A percentile compares a stretch with the other conserved stretches of the same genome.
Evolutionary conservation across 2,329 filamentous ascomycete species (phyloP).

Genomic region (Atkinsonella texensis): DNA sequence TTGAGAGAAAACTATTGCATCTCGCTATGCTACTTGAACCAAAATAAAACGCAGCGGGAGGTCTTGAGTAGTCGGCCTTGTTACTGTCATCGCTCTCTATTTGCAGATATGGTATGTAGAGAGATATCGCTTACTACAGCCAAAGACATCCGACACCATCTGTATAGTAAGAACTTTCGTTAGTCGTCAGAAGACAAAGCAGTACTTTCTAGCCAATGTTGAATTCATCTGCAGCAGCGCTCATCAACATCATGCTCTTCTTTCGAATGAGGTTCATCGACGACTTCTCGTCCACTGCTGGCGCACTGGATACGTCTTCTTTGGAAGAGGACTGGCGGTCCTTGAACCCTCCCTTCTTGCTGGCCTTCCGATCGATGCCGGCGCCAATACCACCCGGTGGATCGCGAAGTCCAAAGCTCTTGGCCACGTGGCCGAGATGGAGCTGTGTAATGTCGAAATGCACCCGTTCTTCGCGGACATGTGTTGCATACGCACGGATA

Average conservation of each 20-base stretch:
- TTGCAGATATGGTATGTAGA: no score
- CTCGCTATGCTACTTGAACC: neutral
- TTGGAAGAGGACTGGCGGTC: slow-evolving; percentile 8
- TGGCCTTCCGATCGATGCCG: slow-evolving; percentile 35
- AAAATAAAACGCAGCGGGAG: neutral
- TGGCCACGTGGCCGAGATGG: slow-evolving; percentile 86
- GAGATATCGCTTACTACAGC: no score
- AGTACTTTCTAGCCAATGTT: slow-evolving; percentile 43
- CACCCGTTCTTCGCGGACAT: slow-evolving; percentile 69
- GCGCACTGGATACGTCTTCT: slow-evolving; percentile 7
- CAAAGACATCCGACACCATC: no score
- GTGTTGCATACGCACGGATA: slow-evolving; percentile 88
- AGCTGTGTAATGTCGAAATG: slow-evolving; percentile 89
- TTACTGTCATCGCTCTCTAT: no score
- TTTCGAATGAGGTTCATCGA: slow-evolving; percentile 37
- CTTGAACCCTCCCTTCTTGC: slow-evolving; percentile 20
- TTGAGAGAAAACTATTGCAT: neutral
- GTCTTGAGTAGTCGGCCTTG: no score
- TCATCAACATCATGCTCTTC: slow-evolving; percentile 54
- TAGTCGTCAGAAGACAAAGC: no score
- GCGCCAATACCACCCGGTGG: slow-evolving; percentile 70
- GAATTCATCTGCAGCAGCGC: slow-evolving; percentile 53
- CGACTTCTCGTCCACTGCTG: slow-evolving; percentile 18
- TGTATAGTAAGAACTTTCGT: no score
- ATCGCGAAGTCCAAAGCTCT: slow-evolving; percentile 84